phyloP scores from a whole-genome alignment of 2,329 filamentous ascomycete species.

The Alternaria consortialis region DNA sequence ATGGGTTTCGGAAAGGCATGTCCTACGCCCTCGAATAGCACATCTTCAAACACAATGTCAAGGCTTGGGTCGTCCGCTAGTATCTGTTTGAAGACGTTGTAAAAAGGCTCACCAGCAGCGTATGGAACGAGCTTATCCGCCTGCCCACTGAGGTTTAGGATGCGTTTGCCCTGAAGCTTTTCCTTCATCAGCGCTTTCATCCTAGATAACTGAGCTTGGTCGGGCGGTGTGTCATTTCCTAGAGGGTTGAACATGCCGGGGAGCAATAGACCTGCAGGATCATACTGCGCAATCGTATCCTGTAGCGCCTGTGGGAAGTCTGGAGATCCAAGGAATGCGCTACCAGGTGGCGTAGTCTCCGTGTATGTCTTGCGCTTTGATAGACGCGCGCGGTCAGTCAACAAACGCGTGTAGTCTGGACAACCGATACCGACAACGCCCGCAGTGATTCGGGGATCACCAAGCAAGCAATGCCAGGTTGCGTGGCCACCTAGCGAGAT shows the following conservation, averaged over 20 bases:
- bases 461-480: slow-evolving; percentile 82
- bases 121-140: slow-evolving; percentile 79
- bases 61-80: slow-evolving; percentile 60
- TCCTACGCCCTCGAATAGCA: slow-evolving; percentile 72
- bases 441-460: slow-evolving; percentile 79
- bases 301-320: slow-evolving; percentile 80
- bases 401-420: slow-evolving; percentile 83
- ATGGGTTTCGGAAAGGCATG: slow-evolving; percentile 75
- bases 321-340: slow-evolving; percentile 75
- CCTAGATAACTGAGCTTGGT: slow-evolving; percentile 46
- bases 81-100: slow-evolving; percentile 68
- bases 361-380: slow-evolving; percentile 72
- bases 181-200: slow-evolving; percentile 52
- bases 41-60: slow-evolving; percentile 67
- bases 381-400: slow-evolving; percentile 78
- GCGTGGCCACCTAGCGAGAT: slow-evolving; percentile 88
- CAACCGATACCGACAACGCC: slow-evolving; percentile 86
- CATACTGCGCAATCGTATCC: slow-evolving; percentile 68
- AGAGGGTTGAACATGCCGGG: slow-evolving; percentile 36
- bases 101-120: slow-evolving; percentile 65
- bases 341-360: slow-evolving; percentile 63
- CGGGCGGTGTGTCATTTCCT: slow-evolving; percentile 36
- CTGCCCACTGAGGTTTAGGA: slow-evolving; percentile 63
- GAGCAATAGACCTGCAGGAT: slow-evolving; percentile 80
- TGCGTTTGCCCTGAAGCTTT: slow-evolving; percentile 55